A percentile compares a stretch with the other conserved stretches of the same genome.
Conservation (phyloP, 2,329 filamentous ascomycete species). For the Pestalotiopsis sp. region DNA sequence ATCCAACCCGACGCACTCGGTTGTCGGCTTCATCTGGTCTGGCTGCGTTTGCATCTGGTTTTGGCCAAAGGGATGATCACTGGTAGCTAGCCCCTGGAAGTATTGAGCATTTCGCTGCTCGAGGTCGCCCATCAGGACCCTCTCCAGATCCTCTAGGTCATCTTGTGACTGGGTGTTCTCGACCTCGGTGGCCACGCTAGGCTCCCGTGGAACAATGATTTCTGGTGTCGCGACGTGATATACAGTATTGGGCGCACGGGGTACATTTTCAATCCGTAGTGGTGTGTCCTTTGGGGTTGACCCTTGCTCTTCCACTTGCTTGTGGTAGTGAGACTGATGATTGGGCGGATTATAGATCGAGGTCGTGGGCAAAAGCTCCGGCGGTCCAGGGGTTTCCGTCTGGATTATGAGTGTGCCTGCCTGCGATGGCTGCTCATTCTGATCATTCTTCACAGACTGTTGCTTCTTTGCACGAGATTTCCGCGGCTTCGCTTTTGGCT, state of each 20-base stretch:
- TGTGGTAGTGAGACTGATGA: constrained; percentile 8
- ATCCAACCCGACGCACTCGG: constrained; percentile 11
- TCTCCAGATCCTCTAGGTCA: constrained; percentile 23
- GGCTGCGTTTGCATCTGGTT: constrained; percentile 10
- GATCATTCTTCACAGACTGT: constrained; percentile 17
- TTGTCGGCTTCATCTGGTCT: constrained; percentile 11
- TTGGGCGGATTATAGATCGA: constrained; percentile 43
- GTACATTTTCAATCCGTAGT: neutral
- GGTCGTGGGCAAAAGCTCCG: constrained; percentile 43
- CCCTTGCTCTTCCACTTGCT: neutral
- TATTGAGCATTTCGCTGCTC: constrained; percentile 23
- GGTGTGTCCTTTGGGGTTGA: neutral
- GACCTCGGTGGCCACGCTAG: constrained; percentile 4
- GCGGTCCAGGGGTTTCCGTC: constrained; percentile 45
- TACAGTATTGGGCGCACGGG: neutral
- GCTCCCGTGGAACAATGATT: neutral
- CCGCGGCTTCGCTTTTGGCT: constrained; percentile 32
- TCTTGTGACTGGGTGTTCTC: constrained; percentile 16
- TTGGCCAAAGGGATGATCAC: constrained; percentile 18
- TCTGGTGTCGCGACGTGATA: neutral
- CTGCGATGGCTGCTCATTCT: constrained; percentile 10
- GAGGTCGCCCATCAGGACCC: constrained; percentile 22
- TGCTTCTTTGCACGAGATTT: constrained; percentile 33
- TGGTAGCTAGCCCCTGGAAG: constrained; percentile 20
- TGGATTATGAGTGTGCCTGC: constrained; percentile 37